These are phyloP conservation scores for Colletotrichum lentis DNA, from an alignment of 2,329 filamentous ascomycete species.

Conservation along the genomic window DNA sequence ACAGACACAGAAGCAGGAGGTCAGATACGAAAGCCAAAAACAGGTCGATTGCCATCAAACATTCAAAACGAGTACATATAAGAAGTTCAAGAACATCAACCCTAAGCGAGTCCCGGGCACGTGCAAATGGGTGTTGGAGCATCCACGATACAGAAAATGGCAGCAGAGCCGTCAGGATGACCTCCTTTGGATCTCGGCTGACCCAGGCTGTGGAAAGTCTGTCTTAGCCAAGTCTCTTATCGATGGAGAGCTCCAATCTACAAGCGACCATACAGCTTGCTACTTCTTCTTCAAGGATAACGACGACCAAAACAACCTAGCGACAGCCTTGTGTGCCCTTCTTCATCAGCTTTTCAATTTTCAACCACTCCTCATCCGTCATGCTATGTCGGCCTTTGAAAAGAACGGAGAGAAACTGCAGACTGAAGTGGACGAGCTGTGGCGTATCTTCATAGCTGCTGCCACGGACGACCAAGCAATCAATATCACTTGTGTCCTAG, in stretches of 20 bases:
- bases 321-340: conserved; percentile 46
- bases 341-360: conserved; percentile 49
- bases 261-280: too few species aligned
- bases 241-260: conserved; percentile 45
- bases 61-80: conserved; percentile 44
- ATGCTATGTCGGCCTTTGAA: conserved; percentile 39
- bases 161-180: conserved; percentile 37
- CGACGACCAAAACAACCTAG: conserved; percentile 44
- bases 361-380: conserved; percentile 41
- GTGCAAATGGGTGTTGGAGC: conserved; percentile 47
- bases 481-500: too few species aligned
- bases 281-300: conserved; percentile 54
- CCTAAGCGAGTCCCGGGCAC: conserved; percentile 43
- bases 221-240: conserved; percentile 49
- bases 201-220: conserved; percentile 53
- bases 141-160: conserved; percentile 44
- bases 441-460: too few species aligned
- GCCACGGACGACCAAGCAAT: too few species aligned
- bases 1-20: conserved; percentile 14
- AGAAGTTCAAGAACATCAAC: conserved; percentile 46
- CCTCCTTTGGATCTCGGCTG: conserved; percentile 51
- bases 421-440: too few species aligned
- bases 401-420: conserved; percentile 39
- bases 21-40: conserved; percentile 21
- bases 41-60: conserved; percentile 39